A percentile compares a stretch with the other conserved stretches of the same genome.
Evolutionary conservation across 441 rosid species (phyloP).

Genomic region (Pelargonium citronellum): DNA sequence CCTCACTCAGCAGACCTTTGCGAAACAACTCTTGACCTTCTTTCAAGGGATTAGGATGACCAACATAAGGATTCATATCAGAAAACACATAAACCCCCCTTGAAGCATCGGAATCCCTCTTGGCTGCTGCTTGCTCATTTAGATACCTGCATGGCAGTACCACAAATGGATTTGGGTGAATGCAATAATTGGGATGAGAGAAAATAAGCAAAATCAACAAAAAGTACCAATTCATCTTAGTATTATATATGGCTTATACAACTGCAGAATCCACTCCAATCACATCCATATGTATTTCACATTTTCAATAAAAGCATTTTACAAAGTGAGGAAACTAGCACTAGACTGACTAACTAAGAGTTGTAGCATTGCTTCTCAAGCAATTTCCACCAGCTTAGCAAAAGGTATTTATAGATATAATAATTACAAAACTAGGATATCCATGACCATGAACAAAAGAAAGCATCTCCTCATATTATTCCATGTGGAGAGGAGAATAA

Average conservation of each 20-base stretch:
- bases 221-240: no score
- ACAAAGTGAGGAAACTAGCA: background rate
- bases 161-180: no score
- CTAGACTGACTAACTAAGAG: constrained; percentile 6
- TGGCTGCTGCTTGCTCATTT: constrained; percentile 61
- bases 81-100: constrained; percentile 94
- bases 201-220: no score
- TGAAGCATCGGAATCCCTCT: constrained; percentile 53
- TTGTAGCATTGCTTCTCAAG: constrained; percentile 1
- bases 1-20: constrained; percentile 97
- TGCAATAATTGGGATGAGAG: no score
- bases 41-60: constrained; percentile 88
- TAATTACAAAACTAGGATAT: no score
- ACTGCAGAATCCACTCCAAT: no score
- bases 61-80: constrained; percentile 98
- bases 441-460: no score
- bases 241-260: no score
- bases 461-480: background rate
- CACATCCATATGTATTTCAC: no score
- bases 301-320: background rate
- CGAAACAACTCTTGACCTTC: constrained; percentile 94
- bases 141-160: constrained; percentile 41
- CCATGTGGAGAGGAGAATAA: background rate
- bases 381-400: background rate
- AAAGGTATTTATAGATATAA: no score